A percentile compares a stretch with the other conserved stretches of the same genome.
phyloP scores from a whole-genome alignment of 306 rosid genomes.

The Prunus fruticosa region DNA sequence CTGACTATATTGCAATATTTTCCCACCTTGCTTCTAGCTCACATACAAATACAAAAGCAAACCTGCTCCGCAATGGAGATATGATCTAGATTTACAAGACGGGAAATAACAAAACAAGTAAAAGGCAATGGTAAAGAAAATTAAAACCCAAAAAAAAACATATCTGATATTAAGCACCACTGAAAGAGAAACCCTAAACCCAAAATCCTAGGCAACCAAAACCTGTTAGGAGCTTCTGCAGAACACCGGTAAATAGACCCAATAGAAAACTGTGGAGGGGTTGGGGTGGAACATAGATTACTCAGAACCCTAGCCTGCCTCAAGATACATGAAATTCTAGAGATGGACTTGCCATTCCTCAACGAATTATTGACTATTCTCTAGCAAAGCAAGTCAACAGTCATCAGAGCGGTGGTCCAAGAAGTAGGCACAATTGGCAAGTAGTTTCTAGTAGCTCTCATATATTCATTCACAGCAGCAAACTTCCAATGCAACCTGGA shows the following conservation, averaged over 20 bases:
- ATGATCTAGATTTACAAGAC: conserved; percentile 68
- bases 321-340: conserved; percentile 40
- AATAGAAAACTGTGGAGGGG: not conserved
- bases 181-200: conserved; percentile 42
- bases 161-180: conserved; percentile 27
- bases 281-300: conserved; percentile 36
- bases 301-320: conserved; percentile 37
- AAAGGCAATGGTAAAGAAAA: not conserved
- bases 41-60: conserved; percentile 51
- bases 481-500: conserved; percentile 22
- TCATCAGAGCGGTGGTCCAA: conserved; percentile 35
- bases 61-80: conserved; percentile 49
- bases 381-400: conserved; percentile 41
- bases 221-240: conserved; percentile 58
- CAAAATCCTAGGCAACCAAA: conserved; percentile 65
- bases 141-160: not conserved
- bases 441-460: conserved; percentile 20
- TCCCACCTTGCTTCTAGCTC: conserved; percentile 86
- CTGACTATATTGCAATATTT: conserved; percentile 69
- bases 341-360: conserved; percentile 38
- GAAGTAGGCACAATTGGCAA: conserved; percentile 15
- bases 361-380: conserved; percentile 39
- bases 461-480: conserved; percentile 24
- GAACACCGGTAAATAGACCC: conserved; percentile 54
- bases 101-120: conserved; percentile 58